Evolutionary conservation across 2,329 filamentous ascomycete genomes (phyloP), one percentile per base, ranked within the genome.

Genomic region (Amauroascus verrucosus): DNA sequence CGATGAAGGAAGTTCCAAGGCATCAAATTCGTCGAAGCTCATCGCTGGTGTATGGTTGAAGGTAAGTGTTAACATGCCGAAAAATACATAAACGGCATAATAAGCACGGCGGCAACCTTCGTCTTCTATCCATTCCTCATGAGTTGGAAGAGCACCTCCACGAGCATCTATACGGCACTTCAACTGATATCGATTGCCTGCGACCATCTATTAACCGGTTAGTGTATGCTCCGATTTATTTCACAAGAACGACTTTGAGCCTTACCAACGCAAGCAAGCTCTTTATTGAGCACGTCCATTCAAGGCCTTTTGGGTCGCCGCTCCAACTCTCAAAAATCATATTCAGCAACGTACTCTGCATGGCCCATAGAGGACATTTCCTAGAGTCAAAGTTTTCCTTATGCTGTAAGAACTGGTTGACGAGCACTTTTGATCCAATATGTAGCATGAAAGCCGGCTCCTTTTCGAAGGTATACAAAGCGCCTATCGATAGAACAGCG

Each of bases 251-350:
- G 51, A 48, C 44, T 22, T 33, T 16, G 30, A 47, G 63, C n/a
- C 70, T 63, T 66, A 74, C 72, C 72, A 97, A 97, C 60, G 91
- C 91, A 48, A 98, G 81, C 37, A 97, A 78, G 75, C 89, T 95
- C 80, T 97, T 97, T 72, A 98, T 97, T 1, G 93, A 97, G 70
- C 91, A 97, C 33, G 93, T 90, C 93, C 93, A 98, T 70, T 98
- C 93, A 2, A 98, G 78, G 35, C 93, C 93, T 72, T 96, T 97
- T 33, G 93, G 86, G 65, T 97, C 93, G 63, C 93, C 93, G 68
- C 93, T 97, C 93, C 93, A 98, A 76, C 90, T 97, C 53, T 93
- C 89, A 68, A 98, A 97, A 60, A 96, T 84, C 93, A 97, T 97
- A 76, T 98, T 98, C 55, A 98, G 77, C 51, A 98, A 75, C 2